phyloP scores from a whole-genome alignment of 108 stramenopile genomes.

The Schizochytrium sp. region DNA sequence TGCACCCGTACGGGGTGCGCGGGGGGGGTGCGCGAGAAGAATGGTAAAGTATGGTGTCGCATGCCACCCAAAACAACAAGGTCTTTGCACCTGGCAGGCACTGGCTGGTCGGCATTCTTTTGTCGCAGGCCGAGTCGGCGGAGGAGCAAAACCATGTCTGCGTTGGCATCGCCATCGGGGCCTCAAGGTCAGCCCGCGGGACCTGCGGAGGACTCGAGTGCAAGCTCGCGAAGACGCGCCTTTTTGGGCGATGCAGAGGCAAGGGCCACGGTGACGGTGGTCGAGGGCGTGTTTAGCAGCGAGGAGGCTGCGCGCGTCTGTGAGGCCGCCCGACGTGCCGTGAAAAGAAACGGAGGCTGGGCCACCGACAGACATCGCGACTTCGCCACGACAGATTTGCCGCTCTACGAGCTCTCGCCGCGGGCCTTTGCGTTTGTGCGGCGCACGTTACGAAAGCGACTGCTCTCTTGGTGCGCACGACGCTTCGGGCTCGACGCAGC shows the following conservation, averaged over 20 bases:
- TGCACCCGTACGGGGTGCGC: too few species aligned
- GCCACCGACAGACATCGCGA: neutral
- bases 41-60: too few species aligned
- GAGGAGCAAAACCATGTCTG: neutral
- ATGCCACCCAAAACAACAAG: too few species aligned
- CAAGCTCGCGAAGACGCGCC: neutral
- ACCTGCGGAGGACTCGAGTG: neutral
- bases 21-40: too few species aligned
- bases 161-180: neutral
- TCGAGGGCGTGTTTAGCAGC: neutral
- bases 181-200: neutral
- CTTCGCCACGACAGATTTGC: neutral
- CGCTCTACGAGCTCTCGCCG: neutral
- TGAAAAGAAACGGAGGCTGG: neutral
- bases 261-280: neutral
- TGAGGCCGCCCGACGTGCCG: neutral
- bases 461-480: neutral
- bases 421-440: neutral
- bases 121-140: too few species aligned
- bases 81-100: too few species aligned
- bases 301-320: neutral
- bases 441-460: neutral
- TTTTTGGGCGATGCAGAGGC: neutral
- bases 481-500: neutral
- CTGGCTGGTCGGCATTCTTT: too few species aligned